Evolutionary conservation across 176 grass and related monocot genomes (phyloP), one percentile per base, ranked within the genome.

Genomic region (Triticum dicoccoides): DNA sequence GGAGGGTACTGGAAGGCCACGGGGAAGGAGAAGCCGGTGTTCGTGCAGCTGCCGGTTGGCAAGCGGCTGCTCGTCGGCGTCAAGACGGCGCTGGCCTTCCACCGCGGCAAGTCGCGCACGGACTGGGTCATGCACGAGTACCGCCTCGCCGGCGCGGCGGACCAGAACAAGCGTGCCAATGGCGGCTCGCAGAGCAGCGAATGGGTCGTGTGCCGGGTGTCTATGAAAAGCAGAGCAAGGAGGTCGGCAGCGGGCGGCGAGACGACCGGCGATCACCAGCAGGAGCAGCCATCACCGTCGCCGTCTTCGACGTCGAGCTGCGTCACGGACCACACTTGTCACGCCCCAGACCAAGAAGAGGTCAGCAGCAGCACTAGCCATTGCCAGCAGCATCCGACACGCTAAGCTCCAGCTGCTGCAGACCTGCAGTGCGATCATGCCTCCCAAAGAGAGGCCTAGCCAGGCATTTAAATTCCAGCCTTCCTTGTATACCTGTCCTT

Each of bases 61-160:
- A 78, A 62, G 34, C 76, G 61, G 51, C 67, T 85, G 42, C 81
- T 95, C 35, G 89, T 98, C 30, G 95, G 93, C 63, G 85, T 83
- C 35, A 98, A 95, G 86, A 93, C 77, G 73, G 65, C 86, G 65
- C 85, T 98, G 12, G 27, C 62, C 33, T 98, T 93, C 79, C 81
- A 92, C 72, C 80, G 69, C 44, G 82, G 82, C 5, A 91, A 85
- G 23, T 80, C 82, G 23, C 92, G 96, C 30, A 98, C 96, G 39
- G 92, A 96, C 73, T 99, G 97, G 97, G 97, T 99, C 61, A 99
- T 99, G 97, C 97, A 99, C 33, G 97, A 99, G 89, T 99, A 99
- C 75, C 94, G 97, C 30, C 92, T 96, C 65, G 86, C 83, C 20
- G 62, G 20, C 24, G 74, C 10, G 44, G 44, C 70, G 4, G 71